phyloP scores from a whole-genome alignment of 371 early-diverging fungal genomes.

The Mortierella polycephala region DNA sequence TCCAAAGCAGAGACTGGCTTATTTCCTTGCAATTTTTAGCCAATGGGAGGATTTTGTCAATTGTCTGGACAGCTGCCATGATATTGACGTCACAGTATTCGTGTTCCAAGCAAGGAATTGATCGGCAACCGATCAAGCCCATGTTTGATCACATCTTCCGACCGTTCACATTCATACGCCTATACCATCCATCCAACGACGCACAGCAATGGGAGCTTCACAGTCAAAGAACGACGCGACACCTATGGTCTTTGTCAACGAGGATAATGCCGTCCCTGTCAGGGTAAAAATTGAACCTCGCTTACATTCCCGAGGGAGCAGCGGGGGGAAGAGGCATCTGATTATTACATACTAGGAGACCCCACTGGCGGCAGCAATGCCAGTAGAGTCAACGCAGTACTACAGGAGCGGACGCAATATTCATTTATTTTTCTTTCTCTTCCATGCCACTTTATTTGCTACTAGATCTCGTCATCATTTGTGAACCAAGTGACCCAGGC shows the following conservation, averaged over 20 bases:
- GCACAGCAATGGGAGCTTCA: constrained; percentile 45
- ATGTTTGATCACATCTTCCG: constrained; percentile 15
- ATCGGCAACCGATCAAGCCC: too few relatives aligned
- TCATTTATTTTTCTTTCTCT: neutral
- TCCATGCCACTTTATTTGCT: neutral
- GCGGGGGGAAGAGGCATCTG: too few relatives aligned
- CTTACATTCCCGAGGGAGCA: neutral
- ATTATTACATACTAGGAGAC: neutral
- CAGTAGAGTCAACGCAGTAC: neutral
- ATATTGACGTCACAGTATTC: too few relatives aligned
- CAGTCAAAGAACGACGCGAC: constrained; percentile 43
- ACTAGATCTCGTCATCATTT: constrained; percentile 47
- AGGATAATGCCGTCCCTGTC: constrained; percentile 48
- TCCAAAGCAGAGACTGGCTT: too few relatives aligned
- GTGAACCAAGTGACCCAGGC: constrained; percentile 41
- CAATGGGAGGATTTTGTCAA: too few relatives aligned
- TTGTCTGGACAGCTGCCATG: too few relatives aligned
- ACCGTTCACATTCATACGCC: constrained; percentile 1
- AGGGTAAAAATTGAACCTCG: constrained; percentile 28
- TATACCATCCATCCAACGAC: constrained; percentile 20
- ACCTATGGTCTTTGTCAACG: constrained; percentile 55
- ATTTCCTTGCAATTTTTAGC: too few relatives aligned
- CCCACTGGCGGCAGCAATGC: neutral
- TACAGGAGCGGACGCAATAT: neutral
- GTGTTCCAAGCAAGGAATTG: too few relatives aligned